These are phyloP conservation scores for Nannochloris sp. DNA, from an alignment of 139 green algal genomes.

Conservation along the genomic window DNA sequence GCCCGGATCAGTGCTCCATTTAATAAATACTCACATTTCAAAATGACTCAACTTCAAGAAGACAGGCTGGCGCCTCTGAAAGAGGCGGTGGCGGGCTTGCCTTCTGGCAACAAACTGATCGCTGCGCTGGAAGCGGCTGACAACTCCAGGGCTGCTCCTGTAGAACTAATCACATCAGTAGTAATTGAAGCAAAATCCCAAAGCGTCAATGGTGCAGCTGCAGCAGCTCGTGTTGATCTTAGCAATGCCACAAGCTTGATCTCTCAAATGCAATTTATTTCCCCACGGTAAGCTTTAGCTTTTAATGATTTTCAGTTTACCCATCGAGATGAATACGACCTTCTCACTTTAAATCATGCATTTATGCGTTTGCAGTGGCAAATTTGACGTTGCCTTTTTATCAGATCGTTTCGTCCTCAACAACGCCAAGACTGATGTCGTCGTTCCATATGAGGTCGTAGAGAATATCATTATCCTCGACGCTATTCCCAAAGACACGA, in stretches of 20 bases:
- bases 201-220: background rate
- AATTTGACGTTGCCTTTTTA: conserved; percentile 28
- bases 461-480: conserved; percentile 26
- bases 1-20: no score
- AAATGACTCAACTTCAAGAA: background rate
- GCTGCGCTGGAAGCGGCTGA: background rate
- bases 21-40: background rate
- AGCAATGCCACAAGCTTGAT: background rate
- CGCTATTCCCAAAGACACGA: conserved; percentile 24
- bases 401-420: conserved; percentile 13
- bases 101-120: background rate
- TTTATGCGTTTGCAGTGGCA: conserved; percentile 13
- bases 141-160: background rate
- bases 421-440: conserved; percentile 14
- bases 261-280: background rate
- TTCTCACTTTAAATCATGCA: background rate
- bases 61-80: background rate
- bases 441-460: conserved; percentile 13
- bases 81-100: background rate
- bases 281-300: no score
- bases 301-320: no score
- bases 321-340: no score
- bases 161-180: background rate
- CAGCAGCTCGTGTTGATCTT: background rate
- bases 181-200: conserved; percentile 4